Evolutionary conservation across 352 stramenopile species (phyloP), one percentile per base, ranked within the genome.

Genomic region (Globisporangium orthogonon): DNA sequence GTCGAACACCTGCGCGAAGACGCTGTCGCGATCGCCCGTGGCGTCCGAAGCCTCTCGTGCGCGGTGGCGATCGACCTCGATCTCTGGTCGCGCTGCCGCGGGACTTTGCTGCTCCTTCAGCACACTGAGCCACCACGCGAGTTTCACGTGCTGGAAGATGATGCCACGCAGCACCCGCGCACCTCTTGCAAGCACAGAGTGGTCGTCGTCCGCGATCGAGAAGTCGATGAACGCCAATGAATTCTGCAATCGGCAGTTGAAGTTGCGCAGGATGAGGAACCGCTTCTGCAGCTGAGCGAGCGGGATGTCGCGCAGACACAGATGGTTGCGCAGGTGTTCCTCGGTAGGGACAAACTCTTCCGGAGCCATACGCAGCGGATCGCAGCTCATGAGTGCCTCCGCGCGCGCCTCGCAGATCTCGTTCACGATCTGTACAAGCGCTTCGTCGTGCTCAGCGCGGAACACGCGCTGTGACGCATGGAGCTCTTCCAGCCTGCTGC

Each of bases 91-190:
- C 41, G 84, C 77, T 13, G 83, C 78, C 7, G 83, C 84, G 31
- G 86, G 86, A 5, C 78, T 87, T 51, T 95, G 84, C 60, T 93
- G 83, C 28, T 95, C 86, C 57, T 93, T 93, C 3, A 95, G 69
- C 40, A 95, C 75, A 9, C 83, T 89, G 9, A 93, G 74, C 84
- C 86, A 95, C 86, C 84, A 95, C 35, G 82, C 80, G 43, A 95
- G 76, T 54, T 95, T 95, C 30, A 95, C 84, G 31, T 91, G 77
- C 65, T 95, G 86, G 59, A 95, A 95, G 10, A 95, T 73, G 5
- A 88, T 56, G 1, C 86, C 84, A 0, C 85, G 83, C 48, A 95
- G 67, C 29, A 51, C 52, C 7, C 81, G 74, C n/a, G 70, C 61
- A 1, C 81, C 85, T 29, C 74, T 70, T 1, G 79, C 83, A 4